Percentiles rank a stretch among this genome's conserved stretches.
These are phyloP conservation scores for Aspergillus sp. DNA, from an alignment of 2,329 filamentous ascomycete species.

Conservation along the genomic window DNA sequence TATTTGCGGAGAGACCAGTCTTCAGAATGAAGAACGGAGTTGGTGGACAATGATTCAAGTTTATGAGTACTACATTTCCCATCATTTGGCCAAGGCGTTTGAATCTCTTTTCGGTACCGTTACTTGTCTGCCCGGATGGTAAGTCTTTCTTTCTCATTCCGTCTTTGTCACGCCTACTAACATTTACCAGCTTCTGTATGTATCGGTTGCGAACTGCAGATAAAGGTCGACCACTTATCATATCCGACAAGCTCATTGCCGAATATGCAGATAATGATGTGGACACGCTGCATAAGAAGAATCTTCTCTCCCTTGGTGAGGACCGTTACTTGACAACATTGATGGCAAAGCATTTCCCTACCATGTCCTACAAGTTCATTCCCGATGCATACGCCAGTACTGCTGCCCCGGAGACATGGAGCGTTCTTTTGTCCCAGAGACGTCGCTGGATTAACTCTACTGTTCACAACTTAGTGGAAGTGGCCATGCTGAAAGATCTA, in stretches of 20 bases:
- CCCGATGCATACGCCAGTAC: conserved; percentile 90
- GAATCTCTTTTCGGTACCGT: conserved; percentile 97
- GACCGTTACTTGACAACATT: conserved; percentile 96
- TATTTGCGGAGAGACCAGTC: conserved; percentile 93
- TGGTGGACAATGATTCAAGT: conserved; percentile 99
- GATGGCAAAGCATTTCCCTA: conserved; percentile 96
- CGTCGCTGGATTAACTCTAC: conserved; percentile 99
- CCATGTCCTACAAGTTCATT: conserved; percentile 94
- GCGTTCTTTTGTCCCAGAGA: conserved; percentile 90
- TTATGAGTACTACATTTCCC: conserved; percentile 99
- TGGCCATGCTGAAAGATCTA: conserved; percentile 86
- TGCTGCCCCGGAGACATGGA: conserved; percentile 90
- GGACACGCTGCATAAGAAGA: conserved; percentile 93
- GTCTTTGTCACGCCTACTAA: conserved; percentile 28
- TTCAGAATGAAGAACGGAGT: conserved; percentile 89
- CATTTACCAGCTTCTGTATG: conserved; percentile 81
- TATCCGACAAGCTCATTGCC: conserved; percentile 78
- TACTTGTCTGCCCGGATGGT: conserved; percentile 98
- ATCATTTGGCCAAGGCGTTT: conserved; percentile 94
- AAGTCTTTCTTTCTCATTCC: conserved; percentile 40
- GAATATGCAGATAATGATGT: conserved; percentile 88
- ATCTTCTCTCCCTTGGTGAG: conserved; percentile 86
- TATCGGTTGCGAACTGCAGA: conserved; percentile 92
- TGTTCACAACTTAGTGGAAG: conserved; percentile 88
- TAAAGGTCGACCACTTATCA: conserved; percentile 89